Evolutionary conservation across 495 filamentous ascomycete genomes (phyloP).

Genomic region (Xanthoparmelia taractica): DNA sequence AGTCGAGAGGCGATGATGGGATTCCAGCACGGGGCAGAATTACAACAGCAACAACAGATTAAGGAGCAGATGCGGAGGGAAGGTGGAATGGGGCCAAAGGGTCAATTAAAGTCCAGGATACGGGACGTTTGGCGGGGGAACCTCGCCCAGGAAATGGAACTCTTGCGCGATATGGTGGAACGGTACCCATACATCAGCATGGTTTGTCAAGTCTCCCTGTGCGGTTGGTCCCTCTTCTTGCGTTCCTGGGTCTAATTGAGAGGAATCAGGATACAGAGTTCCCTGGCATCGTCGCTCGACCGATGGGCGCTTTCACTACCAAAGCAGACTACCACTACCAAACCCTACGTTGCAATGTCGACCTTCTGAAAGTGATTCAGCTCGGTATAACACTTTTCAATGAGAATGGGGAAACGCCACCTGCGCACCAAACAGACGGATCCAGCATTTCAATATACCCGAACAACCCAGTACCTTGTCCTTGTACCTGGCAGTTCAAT

Average conservation of each 20-base stretch:
- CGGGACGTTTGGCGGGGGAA: slow-evolving; percentile 93
- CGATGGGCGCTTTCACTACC: slow-evolving; percentile 84
- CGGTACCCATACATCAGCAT: slow-evolving; percentile 93
- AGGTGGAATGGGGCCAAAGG: slow-evolving; percentile 36
- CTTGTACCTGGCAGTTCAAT: slow-evolving; percentile 97
- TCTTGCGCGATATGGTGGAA: slow-evolving; percentile 71
- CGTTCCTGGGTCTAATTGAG: slow-evolving; percentile 26
- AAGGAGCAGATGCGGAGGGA: slow-evolving; percentile 44
- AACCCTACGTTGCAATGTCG: slow-evolving; percentile 92
- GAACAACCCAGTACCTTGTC: slow-evolving; percentile 56
- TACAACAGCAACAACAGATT: slow-evolving; percentile 52
- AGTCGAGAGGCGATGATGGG: slow-evolving; percentile 83
- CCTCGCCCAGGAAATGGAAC: slow-evolving; percentile 78
- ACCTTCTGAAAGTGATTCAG: slow-evolving; percentile 93
- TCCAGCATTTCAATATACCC: slow-evolving; percentile 36
- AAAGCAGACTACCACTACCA: slow-evolving; percentile 99
- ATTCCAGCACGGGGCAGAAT: slow-evolving; percentile 65
- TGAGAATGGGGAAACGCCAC: slow-evolving; percentile 75
- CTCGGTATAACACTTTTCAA: slow-evolving; percentile 90
- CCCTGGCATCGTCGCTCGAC: slow-evolving; percentile 87
- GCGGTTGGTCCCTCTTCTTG: neutral
- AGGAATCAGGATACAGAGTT: slow-evolving; percentile 83
- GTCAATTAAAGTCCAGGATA: slow-evolving; percentile 63
- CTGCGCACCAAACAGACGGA: slow-evolving; percentile 51
- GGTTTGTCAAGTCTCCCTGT: slow-evolving; percentile 43